phyloP scores from a whole-genome alignment of 306 rosid genomes.

The Cucumis melo region DNA sequence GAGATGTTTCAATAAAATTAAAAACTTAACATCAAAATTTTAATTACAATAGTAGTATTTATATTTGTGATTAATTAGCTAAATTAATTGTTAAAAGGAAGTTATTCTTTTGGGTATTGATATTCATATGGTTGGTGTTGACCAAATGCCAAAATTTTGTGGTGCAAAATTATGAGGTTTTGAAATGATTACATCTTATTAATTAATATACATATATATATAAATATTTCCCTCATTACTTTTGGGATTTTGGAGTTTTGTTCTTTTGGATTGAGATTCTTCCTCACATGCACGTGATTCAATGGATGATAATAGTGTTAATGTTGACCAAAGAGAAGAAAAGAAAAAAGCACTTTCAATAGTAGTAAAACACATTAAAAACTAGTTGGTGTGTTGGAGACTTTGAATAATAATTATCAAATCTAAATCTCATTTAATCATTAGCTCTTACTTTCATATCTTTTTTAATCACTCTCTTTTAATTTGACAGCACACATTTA shows the following conservation, averaged over 20 bases:
- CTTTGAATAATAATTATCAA: neutral
- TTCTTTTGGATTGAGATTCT: neutral
- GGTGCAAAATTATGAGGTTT: neutral
- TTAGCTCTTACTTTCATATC: neutral
- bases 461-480: neutral
- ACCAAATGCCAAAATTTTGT: neutral
- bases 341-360: neutral
- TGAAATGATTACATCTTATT: neutral
- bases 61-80: neutral
- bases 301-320: neutral
- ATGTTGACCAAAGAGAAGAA: neutral
- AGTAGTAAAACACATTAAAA: neutral
- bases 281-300: conserved; percentile 6
- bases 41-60: too few species aligned
- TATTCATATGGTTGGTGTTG: neutral
- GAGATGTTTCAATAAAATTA: too few species aligned
- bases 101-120: neutral
- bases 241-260: neutral
- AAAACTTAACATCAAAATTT: too few species aligned
- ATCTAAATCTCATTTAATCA: neutral
- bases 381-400: neutral
- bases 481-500: neutral
- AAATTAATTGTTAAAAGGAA: neutral
- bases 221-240: neutral
- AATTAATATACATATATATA: neutral